phyloP scores from a whole-genome alignment of 2,329 filamentous ascomycete genomes.

The Exophiala oligosperma region DNA sequence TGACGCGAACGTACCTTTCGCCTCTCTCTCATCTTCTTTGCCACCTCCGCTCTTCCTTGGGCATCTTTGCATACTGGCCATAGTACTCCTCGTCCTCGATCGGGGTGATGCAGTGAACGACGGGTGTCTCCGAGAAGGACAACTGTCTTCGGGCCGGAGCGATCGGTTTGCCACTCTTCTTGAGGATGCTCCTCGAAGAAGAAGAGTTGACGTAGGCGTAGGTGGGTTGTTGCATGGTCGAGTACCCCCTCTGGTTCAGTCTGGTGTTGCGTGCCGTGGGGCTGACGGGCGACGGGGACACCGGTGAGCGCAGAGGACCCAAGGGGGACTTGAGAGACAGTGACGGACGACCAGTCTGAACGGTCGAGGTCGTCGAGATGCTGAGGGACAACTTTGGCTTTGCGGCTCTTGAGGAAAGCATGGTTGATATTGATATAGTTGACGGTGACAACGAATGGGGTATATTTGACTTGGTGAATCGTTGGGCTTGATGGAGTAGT shows the following conservation, averaged over 20 bases:
- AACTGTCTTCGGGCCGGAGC: conserved; percentile 38
- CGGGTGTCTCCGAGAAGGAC: conserved; percentile 45
- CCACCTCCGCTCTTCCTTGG: conserved; percentile 49
- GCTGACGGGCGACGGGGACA: conserved; percentile 43
- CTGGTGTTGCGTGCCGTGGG: conserved; percentile 41
- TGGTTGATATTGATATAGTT: conserved; percentile 22
- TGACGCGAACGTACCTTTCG: conserved; percentile 17
- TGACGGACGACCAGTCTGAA: conserved; percentile 34
- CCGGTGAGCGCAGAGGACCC: conserved; percentile 41
- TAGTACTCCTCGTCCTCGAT: conserved; percentile 52
- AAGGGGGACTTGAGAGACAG: conserved; percentile 46
- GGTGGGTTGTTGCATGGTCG: conserved; percentile 39
- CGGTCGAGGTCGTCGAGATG: conserved; percentile 40
- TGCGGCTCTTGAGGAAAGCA: conserved; percentile 43
- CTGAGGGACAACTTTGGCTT: conserved; percentile 50
- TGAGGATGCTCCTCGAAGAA: conserved; percentile 49
- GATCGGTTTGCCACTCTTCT: conserved; percentile 37
- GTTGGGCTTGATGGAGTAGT: too few species aligned
- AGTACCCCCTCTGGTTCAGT: conserved; percentile 40
- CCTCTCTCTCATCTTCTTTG: conserved; percentile 35
- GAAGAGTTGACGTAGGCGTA: conserved; percentile 47
- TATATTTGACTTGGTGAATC: too few species aligned
- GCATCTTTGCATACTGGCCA: conserved; percentile 47
- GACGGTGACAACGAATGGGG: neutral
- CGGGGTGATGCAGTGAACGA: conserved; percentile 48